Evolutionary conservation across 2,329 filamentous ascomycete species (phyloP).

Genomic region (Neofusicoccum ribis): DNA sequence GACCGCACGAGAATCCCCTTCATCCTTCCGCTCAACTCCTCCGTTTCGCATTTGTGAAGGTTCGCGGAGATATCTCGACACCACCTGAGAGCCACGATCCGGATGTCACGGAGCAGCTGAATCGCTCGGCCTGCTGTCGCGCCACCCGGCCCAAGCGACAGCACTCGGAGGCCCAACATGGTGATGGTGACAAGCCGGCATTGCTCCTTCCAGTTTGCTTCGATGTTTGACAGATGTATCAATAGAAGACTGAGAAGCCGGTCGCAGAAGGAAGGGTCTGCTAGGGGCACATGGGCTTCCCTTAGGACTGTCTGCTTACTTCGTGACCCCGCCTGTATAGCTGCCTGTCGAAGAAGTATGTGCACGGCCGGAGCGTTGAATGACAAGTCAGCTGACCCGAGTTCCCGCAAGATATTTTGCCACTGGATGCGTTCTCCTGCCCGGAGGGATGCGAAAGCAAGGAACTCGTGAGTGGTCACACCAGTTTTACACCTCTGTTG

Average conservation of each 20-base stretch:
- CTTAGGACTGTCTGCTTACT: background rate
- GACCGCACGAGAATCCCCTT: background rate
- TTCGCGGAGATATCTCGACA: background rate
- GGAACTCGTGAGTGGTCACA: constrained; percentile 9
- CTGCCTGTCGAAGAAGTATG: constrained; percentile 1
- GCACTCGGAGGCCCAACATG: background rate
- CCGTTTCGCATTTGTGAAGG: background rate
- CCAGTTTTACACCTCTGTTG: background rate
- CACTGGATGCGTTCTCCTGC: constrained; percentile 19
- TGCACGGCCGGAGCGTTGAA: background rate
- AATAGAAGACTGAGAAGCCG: background rate
- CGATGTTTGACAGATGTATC: background rate
- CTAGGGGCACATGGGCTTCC: background rate
- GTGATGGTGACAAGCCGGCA: background rate
- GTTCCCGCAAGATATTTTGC: constrained; percentile 20
- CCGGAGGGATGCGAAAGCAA: constrained; percentile 16
- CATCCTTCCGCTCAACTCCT: background rate
- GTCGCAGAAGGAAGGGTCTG: background rate
- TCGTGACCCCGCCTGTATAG: constrained; percentile 10
- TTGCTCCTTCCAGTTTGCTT: constrained; percentile 17
- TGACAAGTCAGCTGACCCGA: background rate
- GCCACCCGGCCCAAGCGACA: background rate
- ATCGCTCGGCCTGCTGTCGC: background rate
- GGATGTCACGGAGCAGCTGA: background rate
- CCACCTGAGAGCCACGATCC: constrained; percentile 2